Evolutionary conservation across 768 basidiomycete genomes (phyloP), one percentile per base, ranked within the genome.

Genomic region (Tulasnella sp.): DNA sequence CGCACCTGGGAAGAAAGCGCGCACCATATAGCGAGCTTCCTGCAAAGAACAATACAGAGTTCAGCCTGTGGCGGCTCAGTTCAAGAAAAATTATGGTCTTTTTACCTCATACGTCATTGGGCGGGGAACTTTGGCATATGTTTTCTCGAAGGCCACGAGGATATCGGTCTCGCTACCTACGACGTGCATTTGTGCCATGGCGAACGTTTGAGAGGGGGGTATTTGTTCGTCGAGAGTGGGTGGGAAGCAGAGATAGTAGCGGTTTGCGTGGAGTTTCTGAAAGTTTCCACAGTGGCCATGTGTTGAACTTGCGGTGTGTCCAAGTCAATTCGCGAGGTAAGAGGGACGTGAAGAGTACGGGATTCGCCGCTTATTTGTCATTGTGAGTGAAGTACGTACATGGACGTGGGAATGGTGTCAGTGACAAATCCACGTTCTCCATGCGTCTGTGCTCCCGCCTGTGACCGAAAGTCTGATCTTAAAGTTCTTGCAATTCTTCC

Each of bases 1-100:
- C 36, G 62, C 62, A 68, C 62, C 62, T 68, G 62, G 62, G 62
- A 68, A 68, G 62, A 68, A 68, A 36, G 62, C 62, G 16, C 62
- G 62, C 31, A 68, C 62, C 62, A 68, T 68, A 68, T 68, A 68
- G 62, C 62, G 62, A 68, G 62, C 62, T 68, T 68, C 62, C 62
- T 68, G 62, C 31, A 68, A 68, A 10, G 62, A 68, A 36, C 62
- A 68, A 68, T 34, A 27, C 16, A 27, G 34, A 18, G 27, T 68
- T 68, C 62, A 68, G 27, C 62, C 31, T 68, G 31, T 36, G 62
- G 62, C 31, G 62, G 62, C 62, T 68, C 62, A 68, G 62, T 68
- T 68, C 62, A 68, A 68, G 62, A 68, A 68, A 36, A 18, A 34
- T 14, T 27, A 3, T 36, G 0, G 34, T 24, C 62, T 5, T 18